Evolutionary conservation across 306 rosid species (phyloP), one percentile per base, ranked within the genome.

Genomic region (Vigna reflexopilosa): DNA sequence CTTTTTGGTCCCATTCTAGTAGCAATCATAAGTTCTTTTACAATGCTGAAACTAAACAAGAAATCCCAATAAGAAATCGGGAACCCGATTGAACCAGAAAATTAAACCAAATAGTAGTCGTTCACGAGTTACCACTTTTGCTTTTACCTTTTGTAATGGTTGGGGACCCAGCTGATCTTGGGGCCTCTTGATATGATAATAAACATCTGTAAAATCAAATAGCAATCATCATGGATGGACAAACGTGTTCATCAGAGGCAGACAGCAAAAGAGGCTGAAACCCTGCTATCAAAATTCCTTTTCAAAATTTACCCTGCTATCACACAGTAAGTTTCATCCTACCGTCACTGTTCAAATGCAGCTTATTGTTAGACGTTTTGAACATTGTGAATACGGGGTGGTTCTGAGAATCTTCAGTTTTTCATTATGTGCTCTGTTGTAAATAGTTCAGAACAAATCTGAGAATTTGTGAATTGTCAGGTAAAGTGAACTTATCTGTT

Each of bases 1-100:
- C 62, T 62, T 78, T 77, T 68, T 55, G 56, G 59, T 44, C 76
- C 40, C 49, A 68, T 77, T 66, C 69, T 57, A 68, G 56, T 67
- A 32, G 19, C 70, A 58, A 78, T 70, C 11, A 69, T 69, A 30
- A 32, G 62, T 34, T 78, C 62, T 58, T 68, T 45, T 69, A 52
- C 52, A 19, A 30, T 68, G 50, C 59, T 45, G 7, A 40, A 77
- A 67, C 6, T n/a, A 77, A 4, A 77, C 13, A 54, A 17, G 30
- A 61, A 72, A 62, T 63, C 67, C 67, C 9, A 50, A 49, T 47
- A 70, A 49, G 73, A 48, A 20, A 59, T 38, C 49, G 50, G 47
- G 56, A 71, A 47, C 52, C 64, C 30, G n/a, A 44, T 68, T 44
- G 67, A 69, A 24, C 19, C 24, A 40, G 20, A 72, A 52, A 73